phyloP scores from a whole-genome alignment of 768 basidiomycete species.

The Cyclocybe cylindracea region DNA sequence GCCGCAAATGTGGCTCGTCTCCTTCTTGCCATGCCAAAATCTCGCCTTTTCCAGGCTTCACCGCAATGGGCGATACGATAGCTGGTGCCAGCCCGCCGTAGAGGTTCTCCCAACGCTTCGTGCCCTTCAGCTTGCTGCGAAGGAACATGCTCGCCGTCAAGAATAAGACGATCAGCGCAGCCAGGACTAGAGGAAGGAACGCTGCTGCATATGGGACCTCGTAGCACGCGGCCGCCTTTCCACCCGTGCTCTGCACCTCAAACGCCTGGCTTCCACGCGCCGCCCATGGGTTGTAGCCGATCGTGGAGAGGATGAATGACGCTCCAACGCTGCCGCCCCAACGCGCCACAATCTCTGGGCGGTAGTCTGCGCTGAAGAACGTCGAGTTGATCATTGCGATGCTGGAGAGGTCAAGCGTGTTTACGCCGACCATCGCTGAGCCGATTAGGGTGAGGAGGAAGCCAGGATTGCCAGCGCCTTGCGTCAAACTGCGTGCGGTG shows the following conservation, averaged over 20 bases:
- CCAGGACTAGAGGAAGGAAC: conserved; percentile 14
- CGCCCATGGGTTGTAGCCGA: conserved; percentile 17
- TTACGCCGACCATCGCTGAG: background rate
- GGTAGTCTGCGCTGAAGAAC: conserved; percentile 2
- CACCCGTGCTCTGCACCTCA: conserved; percentile 15
- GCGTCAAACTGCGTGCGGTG: background rate
- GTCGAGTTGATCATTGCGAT: conserved; percentile 1
- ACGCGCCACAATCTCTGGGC: background rate
- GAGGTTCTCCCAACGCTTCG: background rate
- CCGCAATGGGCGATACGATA: background rate
- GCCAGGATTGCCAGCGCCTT: background rate
- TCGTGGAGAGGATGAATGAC: conserved; percentile 13
- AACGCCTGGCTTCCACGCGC: conserved; percentile 6
- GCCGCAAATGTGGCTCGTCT: background rate
- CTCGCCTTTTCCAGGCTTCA: background rate
- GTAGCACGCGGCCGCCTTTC: conserved; percentile 11
- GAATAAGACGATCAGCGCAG: conserved; percentile 6
- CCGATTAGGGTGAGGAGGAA: background rate
- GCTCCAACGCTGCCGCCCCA: conserved; percentile 18
- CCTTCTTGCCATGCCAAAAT: background rate
- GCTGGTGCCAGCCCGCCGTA: background rate
- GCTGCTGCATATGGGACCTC: conserved; percentile 9
- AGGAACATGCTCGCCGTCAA: background rate
- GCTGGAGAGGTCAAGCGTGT: background rate
- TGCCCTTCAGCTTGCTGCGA: background rate